Evolutionary conservation across 2,329 filamentous ascomycete genomes (phyloP), one percentile per base, ranked within the genome.

Genomic region (Aschersonia sp.): DNA sequence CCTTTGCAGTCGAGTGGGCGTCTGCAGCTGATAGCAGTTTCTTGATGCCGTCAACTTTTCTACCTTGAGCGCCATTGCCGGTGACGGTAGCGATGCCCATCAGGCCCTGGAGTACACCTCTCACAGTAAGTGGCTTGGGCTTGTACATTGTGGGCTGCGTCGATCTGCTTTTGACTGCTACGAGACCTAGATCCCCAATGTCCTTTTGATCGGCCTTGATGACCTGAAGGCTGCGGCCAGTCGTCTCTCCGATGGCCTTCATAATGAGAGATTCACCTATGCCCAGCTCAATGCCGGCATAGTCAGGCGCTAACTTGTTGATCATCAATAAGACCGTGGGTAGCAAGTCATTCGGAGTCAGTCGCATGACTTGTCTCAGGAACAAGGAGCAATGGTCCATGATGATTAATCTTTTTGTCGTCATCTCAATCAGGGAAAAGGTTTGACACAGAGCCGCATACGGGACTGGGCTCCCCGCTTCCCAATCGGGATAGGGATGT

Each of bases 121-220:
- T 78, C 2, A 98, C 76, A 0, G 89, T 96, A 56, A 98, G 70
- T 31, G 89, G 74, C 65, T 94, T 96, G 2, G 89, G 92, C 64
- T 94, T 95, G 73, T 97, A 96, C 89, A 98, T 96, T 29, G 92
- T 97, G 9, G 87, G 87, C 60, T 98, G 92, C 44, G 89, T 97
- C 10, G 85, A 87, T 64, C 91, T 80, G 67, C 89, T 96, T 71
- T 97, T 96, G 45, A 94, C 87, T 43, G 92, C 92, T 1, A 98
- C 91, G 35, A 97, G 72, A 9, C 92, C 92, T 9, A 98, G 74
- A 63, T 98, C 92, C 47, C 92, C 92, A 64, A 97, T 95, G 57
- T 96, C 89, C 58, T 92, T 89, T 61, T 98, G 92, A 56, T 97
- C 89, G 45, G 85, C 80, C 68, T 96, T 97, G 71, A 98, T 95